These are phyloP conservation scores for Aspergillus incahuasiensis DNA, from an alignment of 495 filamentous ascomycete species.

Conservation along the genomic window DNA sequence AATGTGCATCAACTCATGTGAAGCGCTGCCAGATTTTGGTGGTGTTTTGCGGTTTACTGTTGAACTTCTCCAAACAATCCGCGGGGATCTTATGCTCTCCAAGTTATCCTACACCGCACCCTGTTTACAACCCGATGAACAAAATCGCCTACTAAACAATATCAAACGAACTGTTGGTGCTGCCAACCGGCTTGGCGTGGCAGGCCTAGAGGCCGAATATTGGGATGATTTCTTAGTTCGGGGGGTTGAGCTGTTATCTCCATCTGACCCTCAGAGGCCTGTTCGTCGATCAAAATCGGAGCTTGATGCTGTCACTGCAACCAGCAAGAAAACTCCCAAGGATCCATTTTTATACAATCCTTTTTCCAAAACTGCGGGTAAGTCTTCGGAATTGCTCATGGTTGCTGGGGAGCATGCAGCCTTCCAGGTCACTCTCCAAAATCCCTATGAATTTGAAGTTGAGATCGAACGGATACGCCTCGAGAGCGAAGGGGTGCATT, in stretches of 20 bases:
- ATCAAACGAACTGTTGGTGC: constrained; percentile 78
- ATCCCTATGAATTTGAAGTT: constrained; percentile 88
- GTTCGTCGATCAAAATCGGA: constrained; percentile 68
- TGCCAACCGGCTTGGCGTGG: constrained; percentile 65
- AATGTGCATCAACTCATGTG: constrained; percentile 82
- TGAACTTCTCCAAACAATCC: constrained; percentile 70
- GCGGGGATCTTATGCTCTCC: constrained; percentile 70
- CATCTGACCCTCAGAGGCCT: constrained; percentile 51
- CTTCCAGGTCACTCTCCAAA: constrained; percentile 82
- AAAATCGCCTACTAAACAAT: constrained; percentile 72
- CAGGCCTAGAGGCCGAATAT: constrained; percentile 71
- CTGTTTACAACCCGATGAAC: constrained; percentile 72
- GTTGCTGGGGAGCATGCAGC: constrained; percentile 70
- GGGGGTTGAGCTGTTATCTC: constrained; percentile 63
- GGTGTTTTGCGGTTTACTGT: constrained; percentile 83
- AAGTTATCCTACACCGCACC: constrained; percentile 45
- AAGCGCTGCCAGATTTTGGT: constrained; percentile 87
- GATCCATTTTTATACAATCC: constrained; percentile 93
- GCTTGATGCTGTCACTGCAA: constrained; percentile 56
- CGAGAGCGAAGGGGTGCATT: constrained; percentile 63
- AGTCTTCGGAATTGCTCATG: constrained; percentile 58
- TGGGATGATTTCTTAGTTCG: constrained; percentile 96
- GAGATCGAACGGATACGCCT: constrained; percentile 80
- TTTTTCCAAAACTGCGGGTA: constrained; percentile 65
- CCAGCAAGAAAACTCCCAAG: constrained; percentile 49